Base-by-base conservation (phyloP, 169 alveolate species). In the Cryptosporidium ryanae region DNA sequence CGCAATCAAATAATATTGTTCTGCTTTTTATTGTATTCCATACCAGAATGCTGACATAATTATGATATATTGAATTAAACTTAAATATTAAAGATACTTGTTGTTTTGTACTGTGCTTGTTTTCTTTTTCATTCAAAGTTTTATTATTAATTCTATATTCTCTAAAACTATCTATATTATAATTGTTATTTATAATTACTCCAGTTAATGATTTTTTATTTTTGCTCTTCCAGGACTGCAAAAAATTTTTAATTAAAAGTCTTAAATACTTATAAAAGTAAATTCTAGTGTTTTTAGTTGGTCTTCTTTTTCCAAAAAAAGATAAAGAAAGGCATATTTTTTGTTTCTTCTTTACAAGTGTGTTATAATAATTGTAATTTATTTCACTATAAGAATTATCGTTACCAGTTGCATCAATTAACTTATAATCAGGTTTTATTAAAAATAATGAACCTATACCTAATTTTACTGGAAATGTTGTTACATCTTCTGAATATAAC, bases 261-360 rank as follows among this genome's bases (percentile, higher is more conserved):
- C 63, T 57, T 29, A 76, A 44, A 17, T 61, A 46, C 23, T 59
- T 76, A 18, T 38, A 59, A 76, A 76, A 76, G 25, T 76, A 46
- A 17, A 55, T 17, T 48, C 54, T 76, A 31, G 71, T 76, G 27
- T 43, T 61, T 52, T 76, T 76, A 12, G 87, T 46, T 25, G 87
- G 87, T 43, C 46, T 76, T 55, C 70, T 76, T 32, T 59, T 61
- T 21, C 87, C 87, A 76, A 76, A 76, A 34, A 76, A 76, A 43
- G 87, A 59, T 23, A 76, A 59, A 17, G 87, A 76, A 31, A 76
- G 29, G 2, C 87, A 70, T 34, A 76, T 27, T 55, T 55, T 68
- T 15, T 32, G 43, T n/a, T 55, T 68, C 18, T 34, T 25, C 12
- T 49, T 68, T 18, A 49, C 5, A 5, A 52, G 13, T 5, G 27